A percentile compares a stretch with the other conserved stretches of the same genome.
Evolutionary conservation across 23 red algal genomes (phyloP).

Genomic region (Gracilaria domingensis): DNA sequence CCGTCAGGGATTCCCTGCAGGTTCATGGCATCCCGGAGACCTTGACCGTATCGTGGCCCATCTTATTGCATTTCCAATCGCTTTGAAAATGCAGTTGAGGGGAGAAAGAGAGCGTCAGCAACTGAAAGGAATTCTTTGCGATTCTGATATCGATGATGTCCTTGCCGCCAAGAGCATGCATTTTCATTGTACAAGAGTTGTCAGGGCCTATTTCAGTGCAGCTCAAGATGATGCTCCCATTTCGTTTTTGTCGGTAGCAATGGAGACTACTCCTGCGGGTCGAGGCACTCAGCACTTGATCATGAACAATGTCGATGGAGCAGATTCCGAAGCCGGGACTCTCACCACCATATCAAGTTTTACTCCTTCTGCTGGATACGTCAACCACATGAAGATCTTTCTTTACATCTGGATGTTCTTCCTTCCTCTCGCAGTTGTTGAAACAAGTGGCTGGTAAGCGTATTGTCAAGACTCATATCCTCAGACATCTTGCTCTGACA

Average conservation of each 20-base stretch:
- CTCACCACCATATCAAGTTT: constrained; percentile 22
- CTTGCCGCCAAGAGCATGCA: constrained; percentile 10
- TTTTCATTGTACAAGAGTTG: constrained; percentile 32
- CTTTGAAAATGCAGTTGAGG: constrained; percentile 50
- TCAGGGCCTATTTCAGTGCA: constrained; percentile 36
- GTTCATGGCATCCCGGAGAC: constrained; percentile 40
- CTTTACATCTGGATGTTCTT: constrained; percentile 69
- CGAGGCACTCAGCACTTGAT: constrained; percentile 5
- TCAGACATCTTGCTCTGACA: neutral
- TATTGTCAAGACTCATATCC: neutral
- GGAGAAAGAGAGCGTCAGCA: constrained; percentile 36
- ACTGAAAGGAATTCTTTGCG: constrained; percentile 10
- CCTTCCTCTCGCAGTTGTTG: constrained; percentile 41
- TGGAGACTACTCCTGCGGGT: constrained; percentile 2
- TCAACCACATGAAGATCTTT: constrained; percentile 51
- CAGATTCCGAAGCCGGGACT: constrained; percentile 9
- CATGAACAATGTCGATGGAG: constrained; percentile 22
- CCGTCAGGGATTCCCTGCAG: constrained; percentile 33
- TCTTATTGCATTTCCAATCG: constrained; percentile 58
- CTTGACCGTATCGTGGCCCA: constrained; percentile 45
- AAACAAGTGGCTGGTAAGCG: constrained; percentile 63
- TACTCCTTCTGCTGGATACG: constrained; percentile 38
- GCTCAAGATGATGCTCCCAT: constrained; percentile 28
- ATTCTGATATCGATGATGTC: constrained; percentile 30
- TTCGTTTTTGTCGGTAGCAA: neutral